A percentile compares a stretch with the other conserved stretches of the same genome.
phyloP scores from a whole-genome alignment of 257 asterid genomes.

The Forsythia viridissima region DNA sequence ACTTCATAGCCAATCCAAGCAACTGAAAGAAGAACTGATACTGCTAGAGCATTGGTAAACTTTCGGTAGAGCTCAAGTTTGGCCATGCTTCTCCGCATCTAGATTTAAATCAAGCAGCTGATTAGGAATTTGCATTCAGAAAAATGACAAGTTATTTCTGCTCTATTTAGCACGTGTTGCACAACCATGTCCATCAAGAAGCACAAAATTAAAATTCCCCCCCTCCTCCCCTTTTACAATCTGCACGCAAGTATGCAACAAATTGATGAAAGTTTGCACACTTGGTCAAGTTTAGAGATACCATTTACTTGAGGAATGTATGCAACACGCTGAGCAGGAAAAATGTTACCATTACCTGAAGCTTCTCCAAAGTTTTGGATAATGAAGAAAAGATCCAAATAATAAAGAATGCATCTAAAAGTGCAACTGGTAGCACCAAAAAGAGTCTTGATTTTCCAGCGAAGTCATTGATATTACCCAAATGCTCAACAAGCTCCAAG shows the following conservation, averaged over 20 bases:
- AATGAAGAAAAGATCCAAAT: conserved; percentile 95
- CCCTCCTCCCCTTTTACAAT: too few species aligned
- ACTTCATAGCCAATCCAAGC: conserved; percentile 99
- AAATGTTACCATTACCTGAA: conserved; percentile 59
- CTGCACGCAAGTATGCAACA: neutral
- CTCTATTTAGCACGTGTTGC: neutral
- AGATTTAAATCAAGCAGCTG: conserved; percentile 23
- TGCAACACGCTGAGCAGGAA: neutral
- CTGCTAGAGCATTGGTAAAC: conserved; percentile 84
- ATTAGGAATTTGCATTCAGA: neutral
- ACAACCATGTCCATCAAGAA: neutral
- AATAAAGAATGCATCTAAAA: conserved; percentile 86
- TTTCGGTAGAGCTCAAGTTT: conserved; percentile 90
- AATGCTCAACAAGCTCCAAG: conserved; percentile 92
- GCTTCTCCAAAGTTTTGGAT: conserved; percentile 94
- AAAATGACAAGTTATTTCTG: neutral
- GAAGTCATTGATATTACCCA: conserved; percentile 92
- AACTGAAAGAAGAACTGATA: conserved; percentile 80
- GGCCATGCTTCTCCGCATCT: conserved; percentile 88
- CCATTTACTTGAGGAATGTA: neutral
- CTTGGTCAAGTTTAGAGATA: neutral
- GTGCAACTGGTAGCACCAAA: conserved; percentile 90
- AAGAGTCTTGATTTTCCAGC: conserved; percentile 86
- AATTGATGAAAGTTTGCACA: neutral
- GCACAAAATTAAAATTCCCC: neutral